phyloP scores from a whole-genome alignment of 768 basidiomycete genomes.

The Bullera alba region DNA sequence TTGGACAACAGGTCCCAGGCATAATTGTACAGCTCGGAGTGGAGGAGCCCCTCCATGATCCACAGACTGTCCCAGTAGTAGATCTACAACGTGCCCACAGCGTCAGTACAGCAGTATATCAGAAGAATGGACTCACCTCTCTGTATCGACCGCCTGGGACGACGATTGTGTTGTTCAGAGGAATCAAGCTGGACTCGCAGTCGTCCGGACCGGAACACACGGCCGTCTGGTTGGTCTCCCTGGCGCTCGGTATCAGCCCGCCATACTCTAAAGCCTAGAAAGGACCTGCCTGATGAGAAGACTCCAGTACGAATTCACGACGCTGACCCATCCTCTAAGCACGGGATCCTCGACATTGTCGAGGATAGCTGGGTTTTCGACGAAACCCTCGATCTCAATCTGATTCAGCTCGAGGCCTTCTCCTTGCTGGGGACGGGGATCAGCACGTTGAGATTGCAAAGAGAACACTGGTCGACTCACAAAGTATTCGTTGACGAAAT shows the following conservation, averaged over 20 bases:
- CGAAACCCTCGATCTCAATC: slow-evolving; percentile 59
- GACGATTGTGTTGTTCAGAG: slow-evolving; percentile 84
- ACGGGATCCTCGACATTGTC: slow-evolving; percentile 63
- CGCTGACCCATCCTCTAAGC: slow-evolving; percentile 63
- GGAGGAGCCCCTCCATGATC: slow-evolving; percentile 65
- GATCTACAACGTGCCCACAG: slow-evolving; percentile 18
- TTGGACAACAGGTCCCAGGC: slow-evolving; percentile 76
- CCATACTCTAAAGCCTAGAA: neutral
- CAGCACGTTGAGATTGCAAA: neutral
- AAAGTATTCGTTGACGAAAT: slow-evolving; percentile 70
- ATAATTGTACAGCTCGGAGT: slow-evolving; percentile 65
- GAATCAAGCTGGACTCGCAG: slow-evolving; percentile 81
- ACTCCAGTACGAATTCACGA: slow-evolving; percentile 81
- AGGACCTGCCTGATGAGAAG: slow-evolving; percentile 54
- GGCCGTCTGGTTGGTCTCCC: slow-evolving; percentile 61
- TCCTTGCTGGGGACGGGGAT: slow-evolving; percentile 49
- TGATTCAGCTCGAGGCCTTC: slow-evolving; percentile 78
- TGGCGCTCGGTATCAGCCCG: slow-evolving; percentile 5
- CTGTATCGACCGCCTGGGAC: slow-evolving; percentile 76
- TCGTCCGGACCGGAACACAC: slow-evolving; percentile 53
- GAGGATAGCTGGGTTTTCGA: slow-evolving; percentile 59
- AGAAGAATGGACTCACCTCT: slow-evolving; percentile 7
- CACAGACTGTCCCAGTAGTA: slow-evolving; percentile 45
- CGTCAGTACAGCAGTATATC: neutral
- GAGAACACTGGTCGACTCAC: slow-evolving; percentile 24